Evolutionary conservation across 352 stramenopile genomes (phyloP).

Genomic region (Nothophytophthora sp.): DNA sequence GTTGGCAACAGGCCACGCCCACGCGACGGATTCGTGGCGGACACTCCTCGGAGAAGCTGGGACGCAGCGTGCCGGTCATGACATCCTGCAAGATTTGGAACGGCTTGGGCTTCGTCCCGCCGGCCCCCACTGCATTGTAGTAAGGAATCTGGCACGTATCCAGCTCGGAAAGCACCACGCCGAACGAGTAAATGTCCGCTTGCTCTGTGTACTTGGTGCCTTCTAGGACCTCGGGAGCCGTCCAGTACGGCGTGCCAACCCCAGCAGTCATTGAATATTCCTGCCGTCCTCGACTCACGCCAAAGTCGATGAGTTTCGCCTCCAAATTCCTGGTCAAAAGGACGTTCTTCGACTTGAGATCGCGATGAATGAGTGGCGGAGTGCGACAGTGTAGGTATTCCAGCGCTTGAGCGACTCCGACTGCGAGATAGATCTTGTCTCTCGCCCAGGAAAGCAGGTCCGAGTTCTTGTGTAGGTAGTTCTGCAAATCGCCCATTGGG

Average conservation of each 20-base stretch:
- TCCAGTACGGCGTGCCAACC: conserved; percentile 31
- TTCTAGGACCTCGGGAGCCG: conserved; percentile 34
- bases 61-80: conserved; percentile 39
- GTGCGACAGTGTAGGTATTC: conserved; percentile 29
- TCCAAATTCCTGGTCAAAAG: conserved; percentile 68
- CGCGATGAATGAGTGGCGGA: conserved; percentile 30
- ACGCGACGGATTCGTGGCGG: conserved; percentile 38
- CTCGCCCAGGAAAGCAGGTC: conserved; percentile 26
- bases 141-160: conserved; percentile 33
- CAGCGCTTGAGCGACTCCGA: conserved; percentile 30
- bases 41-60: conserved; percentile 41
- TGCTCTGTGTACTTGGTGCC: conserved; percentile 25
- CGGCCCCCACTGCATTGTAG: conserved; percentile 16
- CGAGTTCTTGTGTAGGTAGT: conserved; percentile 25
- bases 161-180: conserved; percentile 38
- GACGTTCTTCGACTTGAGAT: conserved; percentile 53
- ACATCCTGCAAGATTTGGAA: conserved; percentile 45
- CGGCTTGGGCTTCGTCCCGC: conserved; percentile 34
- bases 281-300: conserved; percentile 16
- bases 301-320: conserved; percentile 61
- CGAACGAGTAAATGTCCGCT: conserved; percentile 45
- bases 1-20: conserved; percentile 39
- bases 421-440: conserved; percentile 38
- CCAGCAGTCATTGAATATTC: conserved; percentile 30
- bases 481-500: conserved; percentile 37